Evolutionary conservation across 148 eudicot species (phyloP).

Genomic region (Arctostaphylos glauca): DNA sequence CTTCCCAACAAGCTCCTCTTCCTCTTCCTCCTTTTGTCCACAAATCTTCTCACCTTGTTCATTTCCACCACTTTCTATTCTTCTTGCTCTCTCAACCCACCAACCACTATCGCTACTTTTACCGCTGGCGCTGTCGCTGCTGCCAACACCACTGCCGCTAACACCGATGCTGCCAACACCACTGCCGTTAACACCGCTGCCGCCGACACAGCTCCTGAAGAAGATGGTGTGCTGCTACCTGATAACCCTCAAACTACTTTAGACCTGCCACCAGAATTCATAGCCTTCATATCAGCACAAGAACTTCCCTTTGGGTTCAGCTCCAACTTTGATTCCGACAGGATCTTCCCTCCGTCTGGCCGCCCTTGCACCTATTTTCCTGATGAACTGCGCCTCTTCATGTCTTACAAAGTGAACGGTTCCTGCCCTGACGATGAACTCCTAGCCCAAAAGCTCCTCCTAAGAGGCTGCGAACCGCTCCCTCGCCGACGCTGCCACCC

Average conservation of each 20-base stretch:
- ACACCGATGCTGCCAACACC: not conserved
- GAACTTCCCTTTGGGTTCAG: slow-evolving; percentile 43
- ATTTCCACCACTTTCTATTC: slow-evolving; percentile 36
- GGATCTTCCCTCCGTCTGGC: slow-evolving; percentile 40
- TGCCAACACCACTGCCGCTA: not conserved
- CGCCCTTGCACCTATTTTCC: slow-evolving; percentile 31
- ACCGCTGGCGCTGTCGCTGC: not conserved
- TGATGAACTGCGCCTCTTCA: slow-evolving; percentile 24
- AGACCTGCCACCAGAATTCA: slow-evolving; percentile 37
- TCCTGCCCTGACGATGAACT: slow-evolving; percentile 46
- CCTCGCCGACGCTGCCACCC: slow-evolving; percentile 53
- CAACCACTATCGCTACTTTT: not conserved
- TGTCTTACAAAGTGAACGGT: slow-evolving; percentile 38
- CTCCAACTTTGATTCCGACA: slow-evolving; percentile 37
- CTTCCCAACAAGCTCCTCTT: slow-evolving; percentile 27
- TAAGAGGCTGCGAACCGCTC: slow-evolving; percentile 50
- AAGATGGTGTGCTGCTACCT: not conserved
- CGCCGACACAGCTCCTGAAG: not conserved
- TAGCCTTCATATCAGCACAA: slow-evolving; percentile 39
- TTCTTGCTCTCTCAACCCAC: slow-evolving; percentile 26
- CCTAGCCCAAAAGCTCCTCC: slow-evolving; percentile 43
- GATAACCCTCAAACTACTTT: slow-evolving; percentile 13
- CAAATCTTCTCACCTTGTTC: slow-evolving; percentile 44
- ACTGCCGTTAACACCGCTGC: not conserved
- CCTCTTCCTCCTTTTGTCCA: slow-evolving; percentile 38